Conservation (phyloP, 352 stramenopile species). For the Phytopythium vexans region DNA sequence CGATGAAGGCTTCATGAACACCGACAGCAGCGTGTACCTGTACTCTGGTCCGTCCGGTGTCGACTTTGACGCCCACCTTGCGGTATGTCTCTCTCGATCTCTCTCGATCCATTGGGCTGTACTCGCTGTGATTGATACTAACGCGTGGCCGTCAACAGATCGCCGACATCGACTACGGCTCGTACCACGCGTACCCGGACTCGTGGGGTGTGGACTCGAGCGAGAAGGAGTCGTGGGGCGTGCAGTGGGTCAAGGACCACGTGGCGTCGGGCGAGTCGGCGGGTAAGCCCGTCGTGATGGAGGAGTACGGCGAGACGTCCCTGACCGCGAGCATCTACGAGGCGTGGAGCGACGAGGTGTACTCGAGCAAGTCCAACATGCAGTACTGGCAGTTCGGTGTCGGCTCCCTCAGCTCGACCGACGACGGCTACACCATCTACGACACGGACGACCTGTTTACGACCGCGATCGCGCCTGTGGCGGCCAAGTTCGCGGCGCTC, state of each 20-base stretch:
- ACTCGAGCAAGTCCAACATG: slow-evolving; percentile 25
- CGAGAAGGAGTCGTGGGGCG: slow-evolving; percentile 21
- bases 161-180: slow-evolving; percentile 24
- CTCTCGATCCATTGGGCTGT: too few relatives aligned
- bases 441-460: slow-evolving; percentile 18
- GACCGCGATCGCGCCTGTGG: slow-evolving; percentile 14
- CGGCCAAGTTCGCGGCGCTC: slow-evolving; percentile 24
- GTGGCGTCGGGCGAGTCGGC: slow-evolving; percentile 18
- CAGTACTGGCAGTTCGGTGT: slow-evolving; percentile 39
- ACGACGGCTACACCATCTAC: slow-evolving; percentile 25
- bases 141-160: background rate
- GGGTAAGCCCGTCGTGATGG: slow-evolving; percentile 22
- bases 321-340: slow-evolving; percentile 21
- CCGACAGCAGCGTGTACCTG: slow-evolving; percentile 28
- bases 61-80: slow-evolving; percentile 27
- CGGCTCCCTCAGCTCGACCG: slow-evolving; percentile 21
- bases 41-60: slow-evolving; percentile 30
- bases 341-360: slow-evolving; percentile 24
- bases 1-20: slow-evolving; percentile 36
- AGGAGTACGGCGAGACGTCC: slow-evolving; percentile 26
- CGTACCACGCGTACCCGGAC: slow-evolving; percentile 32
- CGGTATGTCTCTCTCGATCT: background rate
- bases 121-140: too few relatives aligned
- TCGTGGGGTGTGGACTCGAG: slow-evolving; percentile 22
- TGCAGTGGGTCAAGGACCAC: slow-evolving; percentile 31